phyloP scores from a whole-genome alignment of 768 basidiomycete genomes.

The Rhodotorula toruloides region DNA sequence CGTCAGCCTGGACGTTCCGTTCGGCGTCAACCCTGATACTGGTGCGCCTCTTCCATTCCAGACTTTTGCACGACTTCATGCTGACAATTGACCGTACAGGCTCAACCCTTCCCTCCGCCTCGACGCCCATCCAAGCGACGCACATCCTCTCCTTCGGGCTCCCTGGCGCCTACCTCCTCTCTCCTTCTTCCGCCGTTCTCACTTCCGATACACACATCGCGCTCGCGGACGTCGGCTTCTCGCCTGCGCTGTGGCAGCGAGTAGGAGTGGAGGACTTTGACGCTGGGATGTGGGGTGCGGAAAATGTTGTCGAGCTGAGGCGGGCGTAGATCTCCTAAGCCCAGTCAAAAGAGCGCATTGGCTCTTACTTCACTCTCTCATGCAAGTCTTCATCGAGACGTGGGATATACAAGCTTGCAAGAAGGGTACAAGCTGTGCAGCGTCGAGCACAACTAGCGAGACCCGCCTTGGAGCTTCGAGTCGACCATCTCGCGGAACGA shows the following conservation, averaged over 20 bases:
- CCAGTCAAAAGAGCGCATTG: no score
- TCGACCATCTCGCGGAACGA: constrained; percentile 36
- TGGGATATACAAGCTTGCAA: no score
- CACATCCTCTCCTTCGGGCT: constrained; percentile 17
- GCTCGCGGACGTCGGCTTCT: constrained; percentile 10
- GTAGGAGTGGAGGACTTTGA: constrained; percentile 15
- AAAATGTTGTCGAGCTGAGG: not conserved
- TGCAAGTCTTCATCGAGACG: no score
- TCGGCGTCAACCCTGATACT: constrained; percentile 3
- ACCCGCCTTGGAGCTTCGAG: constrained; percentile 16
- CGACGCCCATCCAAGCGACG: not conserved
- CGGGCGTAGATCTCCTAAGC: no score
- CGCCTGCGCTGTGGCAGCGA: constrained; percentile 14
- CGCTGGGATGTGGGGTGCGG: not conserved
- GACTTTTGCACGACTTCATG: not conserved
- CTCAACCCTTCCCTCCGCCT: not conserved
- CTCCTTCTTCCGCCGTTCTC: no score
- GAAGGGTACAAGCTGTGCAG: no score
- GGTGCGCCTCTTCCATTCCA: not conserved
- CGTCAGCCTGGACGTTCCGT: constrained; percentile 4
- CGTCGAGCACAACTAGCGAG: no score
- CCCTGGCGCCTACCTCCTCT: no score
- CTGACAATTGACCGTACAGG: no score
- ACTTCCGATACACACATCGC: not conserved
- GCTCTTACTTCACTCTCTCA: no score